Percentiles rank a stretch among this genome's conserved stretches.
phyloP scores from a whole-genome alignment of 1,284 basidiomycete species.

The Tylopilus orsonianus region DNA sequence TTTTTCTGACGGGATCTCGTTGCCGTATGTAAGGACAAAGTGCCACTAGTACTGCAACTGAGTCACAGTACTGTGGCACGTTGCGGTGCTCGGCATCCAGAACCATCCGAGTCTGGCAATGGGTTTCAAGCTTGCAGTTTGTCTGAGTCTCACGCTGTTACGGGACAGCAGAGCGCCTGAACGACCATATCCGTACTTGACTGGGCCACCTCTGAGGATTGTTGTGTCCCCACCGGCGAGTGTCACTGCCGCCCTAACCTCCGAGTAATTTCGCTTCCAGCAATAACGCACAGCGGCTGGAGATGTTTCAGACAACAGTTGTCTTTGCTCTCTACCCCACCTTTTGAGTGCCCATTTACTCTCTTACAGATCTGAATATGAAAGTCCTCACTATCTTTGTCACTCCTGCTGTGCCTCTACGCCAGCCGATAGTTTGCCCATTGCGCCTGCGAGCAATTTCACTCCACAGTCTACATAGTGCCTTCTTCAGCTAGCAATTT shows the following conservation, averaged over 20 bases:
- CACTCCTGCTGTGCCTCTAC: constrained; percentile 1
- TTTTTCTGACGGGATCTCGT: too few species aligned
- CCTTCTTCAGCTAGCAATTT: background rate
- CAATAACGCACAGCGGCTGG: background rate
- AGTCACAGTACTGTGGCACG: too few species aligned
- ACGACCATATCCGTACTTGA: background rate
- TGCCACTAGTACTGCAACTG: too few species aligned
- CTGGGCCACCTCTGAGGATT: too few species aligned
- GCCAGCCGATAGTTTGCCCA: background rate
- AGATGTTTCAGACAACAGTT: too few species aligned
- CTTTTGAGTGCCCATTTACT: constrained; percentile 8
- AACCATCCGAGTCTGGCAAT: background rate
- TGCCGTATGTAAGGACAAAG: constrained; percentile 3
- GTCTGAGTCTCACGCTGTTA: background rate
- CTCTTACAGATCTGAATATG: constrained; percentile 25
- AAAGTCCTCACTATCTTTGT: constrained; percentile 21
- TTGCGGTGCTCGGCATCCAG: background rate
- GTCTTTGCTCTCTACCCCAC: background rate
- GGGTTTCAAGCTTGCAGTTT: background rate
- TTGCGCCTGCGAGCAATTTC: background rate
- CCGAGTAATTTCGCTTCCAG: background rate
- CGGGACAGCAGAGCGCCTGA: background rate
- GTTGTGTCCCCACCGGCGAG: too few species aligned
- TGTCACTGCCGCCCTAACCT: too few species aligned
- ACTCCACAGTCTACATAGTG: background rate